phyloP scores from a whole-genome alignment of 768 basidiomycete genomes.

The Gautieria morchelliformis region DNA sequence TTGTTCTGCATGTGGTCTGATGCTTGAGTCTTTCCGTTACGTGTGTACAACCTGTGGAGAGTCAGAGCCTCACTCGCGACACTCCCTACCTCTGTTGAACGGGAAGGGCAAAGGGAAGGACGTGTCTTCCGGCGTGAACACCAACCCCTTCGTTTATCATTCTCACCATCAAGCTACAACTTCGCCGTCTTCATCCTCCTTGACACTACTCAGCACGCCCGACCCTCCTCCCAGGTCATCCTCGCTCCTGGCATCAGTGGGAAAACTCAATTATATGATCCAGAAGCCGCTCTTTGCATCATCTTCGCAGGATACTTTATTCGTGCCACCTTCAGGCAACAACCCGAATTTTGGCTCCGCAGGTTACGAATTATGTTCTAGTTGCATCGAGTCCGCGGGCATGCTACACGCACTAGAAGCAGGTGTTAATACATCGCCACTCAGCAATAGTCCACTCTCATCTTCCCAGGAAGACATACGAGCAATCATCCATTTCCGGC shows the following conservation, averaged over 20 bases:
- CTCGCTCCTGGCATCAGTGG: neutral
- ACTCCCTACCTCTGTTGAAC: constrained; percentile 6
- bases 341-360: neutral
- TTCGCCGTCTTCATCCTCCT: constrained; percentile 18
- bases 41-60: constrained; percentile 85
- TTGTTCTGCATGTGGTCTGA: constrained; percentile 72
- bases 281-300: neutral
- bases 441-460: constrained; percentile 19
- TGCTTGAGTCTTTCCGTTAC: constrained; percentile 79
- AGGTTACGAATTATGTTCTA: constrained; percentile 81
- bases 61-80: constrained; percentile 36
- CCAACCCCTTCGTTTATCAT: constrained; percentile 19
- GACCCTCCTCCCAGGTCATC: constrained; percentile 8
- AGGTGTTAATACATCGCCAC: constrained; percentile 26
- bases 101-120: constrained; percentile 45
- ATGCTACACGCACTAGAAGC: constrained; percentile 66
- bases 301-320: constrained; percentile 11
- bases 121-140: constrained; percentile 12
- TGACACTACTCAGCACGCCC: constrained; percentile 1
- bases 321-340: constrained; percentile 12
- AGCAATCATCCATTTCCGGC: constrained; percentile 46
- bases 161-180: constrained; percentile 18
- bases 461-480: constrained; percentile 45
- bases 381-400: constrained; percentile 71
- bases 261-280: neutral